These are phyloP conservation scores for Nannochloris sp. DNA, from an alignment of 139 green algal genomes.

Conservation along the genomic window DNA sequence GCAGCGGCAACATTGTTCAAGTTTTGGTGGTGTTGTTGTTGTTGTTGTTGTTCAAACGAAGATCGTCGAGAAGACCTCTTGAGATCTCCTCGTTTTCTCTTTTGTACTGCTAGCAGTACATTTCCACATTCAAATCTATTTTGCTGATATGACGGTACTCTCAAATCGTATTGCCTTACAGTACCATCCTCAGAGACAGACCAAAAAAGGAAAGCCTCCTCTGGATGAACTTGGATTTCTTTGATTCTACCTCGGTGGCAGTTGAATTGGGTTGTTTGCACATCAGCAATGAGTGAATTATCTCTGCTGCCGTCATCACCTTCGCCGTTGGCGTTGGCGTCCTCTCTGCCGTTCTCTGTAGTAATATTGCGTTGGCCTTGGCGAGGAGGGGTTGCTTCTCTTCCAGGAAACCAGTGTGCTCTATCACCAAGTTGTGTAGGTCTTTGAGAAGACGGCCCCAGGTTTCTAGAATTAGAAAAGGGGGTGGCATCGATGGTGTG, in stretches of 20 bases:
- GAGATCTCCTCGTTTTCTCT: too few relatives aligned
- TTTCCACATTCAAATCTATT: neutral
- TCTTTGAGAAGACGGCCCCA: too few relatives aligned
- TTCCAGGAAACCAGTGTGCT: neutral
- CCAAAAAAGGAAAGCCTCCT: conserved; percentile 81
- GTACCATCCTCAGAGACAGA: conserved; percentile 71
- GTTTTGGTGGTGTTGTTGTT: too few relatives aligned
- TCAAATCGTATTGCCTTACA: conserved; percentile 71
- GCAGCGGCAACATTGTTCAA: too few relatives aligned
- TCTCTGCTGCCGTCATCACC: neutral
- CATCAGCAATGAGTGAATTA: neutral
- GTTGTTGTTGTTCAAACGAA: too few relatives aligned
- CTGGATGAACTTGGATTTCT: conserved; percentile 63
- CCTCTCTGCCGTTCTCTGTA: neutral
- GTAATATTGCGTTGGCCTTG: too few relatives aligned
- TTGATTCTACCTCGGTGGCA: conserved; percentile 73
- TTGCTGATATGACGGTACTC: conserved; percentile 13
- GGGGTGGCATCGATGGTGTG: too few relatives aligned
- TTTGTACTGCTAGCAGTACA: neutral
- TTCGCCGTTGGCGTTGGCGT: neutral
- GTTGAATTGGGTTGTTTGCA: conserved; percentile 34
- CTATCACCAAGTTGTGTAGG: too few relatives aligned
- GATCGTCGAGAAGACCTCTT: too few relatives aligned
- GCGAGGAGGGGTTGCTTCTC: too few relatives aligned
- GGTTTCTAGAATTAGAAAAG: too few relatives aligned